Conservation (phyloP, 768 basidiomycete genomes). For the Leccinum subtestaceum region DNA sequence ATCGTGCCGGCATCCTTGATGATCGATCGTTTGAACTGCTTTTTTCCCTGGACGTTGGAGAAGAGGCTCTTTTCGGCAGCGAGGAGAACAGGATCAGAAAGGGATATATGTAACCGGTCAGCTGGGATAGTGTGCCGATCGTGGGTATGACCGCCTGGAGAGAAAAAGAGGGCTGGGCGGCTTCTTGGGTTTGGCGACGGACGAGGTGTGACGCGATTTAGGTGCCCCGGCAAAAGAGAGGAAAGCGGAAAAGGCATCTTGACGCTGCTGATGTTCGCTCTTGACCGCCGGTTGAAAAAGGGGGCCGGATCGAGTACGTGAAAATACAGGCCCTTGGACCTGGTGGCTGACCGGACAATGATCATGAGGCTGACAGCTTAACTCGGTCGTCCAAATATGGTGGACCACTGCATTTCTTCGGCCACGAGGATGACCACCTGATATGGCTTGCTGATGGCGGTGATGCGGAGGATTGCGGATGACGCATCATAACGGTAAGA, state of each 20-base stretch:
- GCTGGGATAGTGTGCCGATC: slow-evolving; percentile 10
- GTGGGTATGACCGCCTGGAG: slow-evolving; percentile 12
- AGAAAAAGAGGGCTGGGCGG: slow-evolving; percentile 9
- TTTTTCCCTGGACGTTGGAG: neutral
- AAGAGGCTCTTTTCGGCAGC: slow-evolving; percentile 15
- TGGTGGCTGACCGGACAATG: slow-evolving; percentile 9
- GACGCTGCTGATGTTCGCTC: slow-evolving; percentile 7
- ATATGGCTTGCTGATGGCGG: neutral
- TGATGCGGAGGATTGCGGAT: neutral
- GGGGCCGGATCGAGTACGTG: neutral
- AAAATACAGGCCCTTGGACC: neutral
- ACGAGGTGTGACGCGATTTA: neutral
- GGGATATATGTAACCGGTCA: slow-evolving; percentile 19
- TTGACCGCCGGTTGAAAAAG: neutral
- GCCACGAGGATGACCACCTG: neutral
- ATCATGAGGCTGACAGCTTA: slow-evolving; percentile 10
- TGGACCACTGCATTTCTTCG: neutral
- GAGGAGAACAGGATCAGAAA: slow-evolving; percentile 24
- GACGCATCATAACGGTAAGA: neutral
- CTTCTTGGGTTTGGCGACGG: neutral
- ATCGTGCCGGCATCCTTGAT: neutral
- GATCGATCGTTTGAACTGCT: neutral
- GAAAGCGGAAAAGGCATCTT: slow-evolving; percentile 12
- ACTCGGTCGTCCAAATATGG: neutral
- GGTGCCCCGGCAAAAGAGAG: slow-evolving; percentile 3